Conservation (phyloP, 495 filamentous ascomycete species). For the Aspergillus leporis region DNA sequence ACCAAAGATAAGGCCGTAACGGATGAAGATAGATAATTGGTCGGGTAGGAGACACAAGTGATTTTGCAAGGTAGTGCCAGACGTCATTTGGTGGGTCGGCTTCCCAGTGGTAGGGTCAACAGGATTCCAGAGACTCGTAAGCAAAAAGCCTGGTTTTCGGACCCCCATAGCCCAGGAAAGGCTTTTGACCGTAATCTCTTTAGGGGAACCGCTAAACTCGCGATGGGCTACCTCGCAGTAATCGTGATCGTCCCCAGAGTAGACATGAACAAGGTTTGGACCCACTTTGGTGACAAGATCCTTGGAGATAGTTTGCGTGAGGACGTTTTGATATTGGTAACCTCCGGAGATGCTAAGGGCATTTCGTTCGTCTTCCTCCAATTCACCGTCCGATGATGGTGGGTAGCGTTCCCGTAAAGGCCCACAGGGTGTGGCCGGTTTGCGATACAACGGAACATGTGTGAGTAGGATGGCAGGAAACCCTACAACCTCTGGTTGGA, state of each 20-base stretch:
- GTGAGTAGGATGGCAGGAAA: slow-evolving; percentile 85
- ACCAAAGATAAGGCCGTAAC: slow-evolving; percentile 64
- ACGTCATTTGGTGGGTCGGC: slow-evolving; percentile 41
- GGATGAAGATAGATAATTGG: slow-evolving; percentile 78
- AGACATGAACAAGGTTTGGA: slow-evolving; percentile 70
- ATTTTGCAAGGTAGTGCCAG: slow-evolving; percentile 67
- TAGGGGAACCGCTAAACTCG: slow-evolving; percentile 64
- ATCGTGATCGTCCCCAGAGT: slow-evolving; percentile 97
- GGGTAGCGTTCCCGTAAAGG: slow-evolving; percentile 83
- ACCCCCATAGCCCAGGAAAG: slow-evolving; percentile 98
- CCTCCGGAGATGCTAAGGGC: slow-evolving; percentile 72
- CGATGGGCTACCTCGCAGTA: slow-evolving; percentile 88
- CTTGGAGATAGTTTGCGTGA: slow-evolving; percentile 69
- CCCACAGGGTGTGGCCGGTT: slow-evolving; percentile 81
- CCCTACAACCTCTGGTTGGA: slow-evolving; percentile 35
- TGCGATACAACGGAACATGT: slow-evolving; percentile 87
- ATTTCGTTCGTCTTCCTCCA: slow-evolving; percentile 72
- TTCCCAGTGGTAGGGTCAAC: slow-evolving; percentile 63
- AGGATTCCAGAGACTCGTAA: slow-evolving; percentile 91
- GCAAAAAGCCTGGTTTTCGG: slow-evolving; percentile 78
- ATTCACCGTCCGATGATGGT: slow-evolving; percentile 60
- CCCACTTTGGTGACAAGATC: slow-evolving; percentile 71
- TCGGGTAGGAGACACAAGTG: slow-evolving; percentile 91
- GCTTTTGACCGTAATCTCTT: slow-evolving; percentile 93
- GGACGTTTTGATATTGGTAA: slow-evolving; percentile 97